Percentiles rank a stretch among this genome's conserved stretches.
Evolutionary conservation across 2,329 filamentous ascomycete species (phyloP).

Genomic region (Neurospora crassa): DNA sequence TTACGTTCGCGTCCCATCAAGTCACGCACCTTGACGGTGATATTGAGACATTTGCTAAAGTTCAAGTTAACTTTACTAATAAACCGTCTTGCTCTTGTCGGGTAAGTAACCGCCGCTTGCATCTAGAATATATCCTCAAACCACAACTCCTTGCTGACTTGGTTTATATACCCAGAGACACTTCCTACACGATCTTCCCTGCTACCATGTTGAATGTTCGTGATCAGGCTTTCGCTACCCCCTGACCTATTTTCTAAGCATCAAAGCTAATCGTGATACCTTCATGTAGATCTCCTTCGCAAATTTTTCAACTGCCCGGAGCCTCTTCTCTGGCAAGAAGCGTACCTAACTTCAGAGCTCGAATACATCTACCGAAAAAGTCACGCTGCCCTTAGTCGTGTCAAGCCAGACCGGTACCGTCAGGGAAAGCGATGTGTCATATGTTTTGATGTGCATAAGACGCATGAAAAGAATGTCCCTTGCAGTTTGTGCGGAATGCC

Average conservation of each 20-base stretch:
- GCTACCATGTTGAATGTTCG: neutral
- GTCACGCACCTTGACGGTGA: neutral
- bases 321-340: neutral
- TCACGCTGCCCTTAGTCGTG: neutral
- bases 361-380: neutral
- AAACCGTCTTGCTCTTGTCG: neutral
- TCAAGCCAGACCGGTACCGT: neutral
- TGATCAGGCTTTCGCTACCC: neutral
- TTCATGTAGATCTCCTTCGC: neutral
- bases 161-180: neutral
- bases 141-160: neutral
- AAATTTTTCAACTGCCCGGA: neutral
- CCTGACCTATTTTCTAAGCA: neutral
- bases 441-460: neutral
- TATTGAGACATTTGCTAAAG: rapidly evolving
- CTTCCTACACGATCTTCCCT: neutral
- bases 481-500: neutral
- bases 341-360: neutral
- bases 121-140: neutral
- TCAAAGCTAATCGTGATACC: neutral
- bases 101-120: neutral
- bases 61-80: neutral
- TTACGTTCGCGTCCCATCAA: neutral
- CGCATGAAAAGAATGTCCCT: neutral
- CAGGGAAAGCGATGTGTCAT: neutral